phyloP scores from a whole-genome alignment of 176 grass and related monocot species.

The Oryza glumipatula region DNA sequence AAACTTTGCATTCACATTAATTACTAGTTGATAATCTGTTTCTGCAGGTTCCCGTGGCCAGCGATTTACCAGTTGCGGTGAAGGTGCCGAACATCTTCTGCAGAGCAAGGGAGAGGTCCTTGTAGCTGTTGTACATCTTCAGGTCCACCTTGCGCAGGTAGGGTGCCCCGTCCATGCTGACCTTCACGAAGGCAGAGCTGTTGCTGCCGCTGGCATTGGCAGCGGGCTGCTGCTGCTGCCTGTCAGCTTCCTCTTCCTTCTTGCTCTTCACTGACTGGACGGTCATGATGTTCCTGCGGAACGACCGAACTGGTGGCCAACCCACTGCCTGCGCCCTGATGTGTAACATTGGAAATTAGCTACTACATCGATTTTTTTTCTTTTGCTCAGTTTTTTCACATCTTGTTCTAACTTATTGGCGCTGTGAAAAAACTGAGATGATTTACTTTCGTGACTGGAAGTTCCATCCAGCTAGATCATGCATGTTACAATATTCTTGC shows the following conservation, averaged over 20 bases:
- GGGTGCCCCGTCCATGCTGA: slow-evolving; percentile 95
- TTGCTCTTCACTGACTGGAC: slow-evolving; percentile 69
- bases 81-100: slow-evolving; percentile 92
- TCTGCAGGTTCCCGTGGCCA: slow-evolving; percentile 17
- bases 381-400: background rate
- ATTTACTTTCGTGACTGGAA: background rate
- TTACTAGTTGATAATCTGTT: slow-evolving; percentile 15
- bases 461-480: slow-evolving; percentile 26
- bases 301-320: slow-evolving; percentile 95
- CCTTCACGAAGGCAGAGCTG: slow-evolving; percentile 74
- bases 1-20: background rate
- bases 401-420: background rate
- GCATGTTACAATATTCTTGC: slow-evolving; percentile 46
- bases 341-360: background rate
- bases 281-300: slow-evolving; percentile 90
- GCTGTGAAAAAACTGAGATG: slow-evolving; percentile 10
- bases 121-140: slow-evolving; percentile 88
- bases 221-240: slow-evolving; percentile 40
- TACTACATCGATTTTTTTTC: slow-evolving; percentile 3
- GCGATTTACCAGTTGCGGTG: slow-evolving; percentile 52
- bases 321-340: slow-evolving; percentile 88
- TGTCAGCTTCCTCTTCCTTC: slow-evolving; percentile 63
- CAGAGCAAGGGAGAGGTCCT: slow-evolving; percentile 82
- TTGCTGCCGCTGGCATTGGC: slow-evolving; percentile 6
- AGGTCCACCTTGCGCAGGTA: slow-evolving; percentile 97